These are phyloP conservation scores for Microdochium paspali DNA, from an alignment of 2,329 filamentous ascomycete species.

Conservation along the genomic window DNA sequence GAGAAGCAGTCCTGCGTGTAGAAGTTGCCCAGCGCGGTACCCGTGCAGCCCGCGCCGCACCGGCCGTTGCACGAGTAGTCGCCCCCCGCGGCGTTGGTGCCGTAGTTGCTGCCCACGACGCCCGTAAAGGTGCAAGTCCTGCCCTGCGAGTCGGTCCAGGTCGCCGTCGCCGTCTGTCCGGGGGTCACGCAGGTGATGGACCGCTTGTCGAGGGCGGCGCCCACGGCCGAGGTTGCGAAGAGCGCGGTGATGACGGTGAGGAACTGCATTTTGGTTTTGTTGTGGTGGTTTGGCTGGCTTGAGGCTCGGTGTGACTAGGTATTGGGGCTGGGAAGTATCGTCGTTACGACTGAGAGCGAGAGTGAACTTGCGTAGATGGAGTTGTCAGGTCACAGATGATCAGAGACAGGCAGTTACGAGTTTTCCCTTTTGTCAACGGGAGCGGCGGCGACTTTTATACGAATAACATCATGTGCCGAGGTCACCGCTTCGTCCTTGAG, in stretches of 20 bases:
- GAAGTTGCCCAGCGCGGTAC: constrained; percentile 30
- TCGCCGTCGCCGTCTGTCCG: constrained; percentile 30
- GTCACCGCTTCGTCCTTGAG: too few relatives aligned
- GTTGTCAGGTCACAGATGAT: too few relatives aligned
- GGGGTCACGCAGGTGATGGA: constrained; percentile 27
- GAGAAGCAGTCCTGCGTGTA: constrained; percentile 42
- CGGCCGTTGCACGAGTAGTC: constrained; percentile 41
- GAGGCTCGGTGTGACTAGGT: too few relatives aligned
- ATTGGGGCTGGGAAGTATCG: too few relatives aligned
- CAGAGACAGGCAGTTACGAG: too few relatives aligned
- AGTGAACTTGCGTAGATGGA: too few relatives aligned
- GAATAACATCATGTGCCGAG: too few relatives aligned
- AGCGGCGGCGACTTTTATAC: too few relatives aligned
- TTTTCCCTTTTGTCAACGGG: too few relatives aligned
- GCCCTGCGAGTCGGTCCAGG: constrained; percentile 33
- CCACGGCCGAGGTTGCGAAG: constrained; percentile 1
- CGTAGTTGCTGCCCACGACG: constrained; percentile 36
- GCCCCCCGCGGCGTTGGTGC: constrained; percentile 28
- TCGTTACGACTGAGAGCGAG: too few relatives aligned
- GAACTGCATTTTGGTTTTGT: neutral
- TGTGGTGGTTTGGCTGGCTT: too few relatives aligned
- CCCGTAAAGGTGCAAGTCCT: constrained; percentile 32
- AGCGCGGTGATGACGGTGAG: neutral
- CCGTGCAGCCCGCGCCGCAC: constrained; percentile 35
- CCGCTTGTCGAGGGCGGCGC: constrained; percentile 9